phyloP scores from a whole-genome alignment of 345 rosid species.

The Syzygium aromaticum region DNA sequence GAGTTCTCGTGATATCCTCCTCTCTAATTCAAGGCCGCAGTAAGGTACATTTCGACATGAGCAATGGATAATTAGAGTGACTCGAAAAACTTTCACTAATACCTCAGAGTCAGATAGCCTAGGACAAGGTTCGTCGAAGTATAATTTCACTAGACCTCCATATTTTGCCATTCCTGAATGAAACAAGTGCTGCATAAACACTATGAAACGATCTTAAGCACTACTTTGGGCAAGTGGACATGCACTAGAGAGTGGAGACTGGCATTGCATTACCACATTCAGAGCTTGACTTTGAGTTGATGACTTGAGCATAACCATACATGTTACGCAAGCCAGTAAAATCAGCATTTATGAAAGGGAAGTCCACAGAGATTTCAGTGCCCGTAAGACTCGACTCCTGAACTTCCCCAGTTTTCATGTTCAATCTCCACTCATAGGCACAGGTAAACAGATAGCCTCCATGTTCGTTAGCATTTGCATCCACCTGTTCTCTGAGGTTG shows the following conservation, averaged over 20 bases:
- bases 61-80: slow-evolving; percentile 1
- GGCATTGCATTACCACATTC: slow-evolving; percentile 18
- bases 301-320: slow-evolving; percentile 31
- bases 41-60: neutral
- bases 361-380: slow-evolving; percentile 23
- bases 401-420: slow-evolving; percentile 24
- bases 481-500: neutral
- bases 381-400: slow-evolving; percentile 20
- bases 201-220: neutral
- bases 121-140: slow-evolving; percentile 21
- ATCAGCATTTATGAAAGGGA: slow-evolving; percentile 28
- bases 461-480: neutral
- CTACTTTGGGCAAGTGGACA: neutral
- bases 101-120: neutral
- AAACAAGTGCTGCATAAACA: neutral
- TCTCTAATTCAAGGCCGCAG: neutral
- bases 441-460: slow-evolving; percentile 12
- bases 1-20: neutral
- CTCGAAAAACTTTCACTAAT: slow-evolving; percentile 1
- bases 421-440: slow-evolving; percentile 31
- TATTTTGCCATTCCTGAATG: slow-evolving; percentile 26
- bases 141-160: slow-evolving; percentile 37
- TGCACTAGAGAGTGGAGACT: neutral
- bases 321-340: slow-evolving; percentile 23
- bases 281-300: slow-evolving; percentile 30